These are phyloP conservation scores for Calamus simplicifolius DNA, from an alignment of 176 grass and related monocot genomes.

Conservation along the genomic window DNA sequence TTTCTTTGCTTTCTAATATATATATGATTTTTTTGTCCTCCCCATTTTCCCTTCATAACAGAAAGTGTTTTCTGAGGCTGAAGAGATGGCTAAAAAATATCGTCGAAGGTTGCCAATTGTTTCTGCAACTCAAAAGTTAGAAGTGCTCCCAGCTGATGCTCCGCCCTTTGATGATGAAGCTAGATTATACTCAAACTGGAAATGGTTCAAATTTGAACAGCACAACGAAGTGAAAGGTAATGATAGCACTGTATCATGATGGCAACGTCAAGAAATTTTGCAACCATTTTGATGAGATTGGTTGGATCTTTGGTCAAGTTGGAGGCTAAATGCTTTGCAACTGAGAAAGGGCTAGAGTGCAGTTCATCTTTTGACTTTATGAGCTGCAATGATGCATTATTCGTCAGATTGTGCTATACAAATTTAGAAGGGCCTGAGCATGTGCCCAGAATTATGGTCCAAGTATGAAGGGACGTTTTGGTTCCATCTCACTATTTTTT, in stretches of 20 bases:
- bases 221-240: constrained; percentile 17
- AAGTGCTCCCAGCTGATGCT: constrained; percentile 18
- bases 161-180: constrained; percentile 64
- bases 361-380: too few species aligned
- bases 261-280: neutral
- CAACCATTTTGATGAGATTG: neutral
- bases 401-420: too few species aligned
- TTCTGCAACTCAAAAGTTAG: constrained; percentile 19
- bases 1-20: neutral
- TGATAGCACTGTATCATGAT: constrained; percentile 4
- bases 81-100: constrained; percentile 64
- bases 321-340: too few species aligned
- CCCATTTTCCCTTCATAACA: constrained; percentile 21
- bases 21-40: neutral
- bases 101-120: constrained; percentile 40
- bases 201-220: constrained; percentile 79
- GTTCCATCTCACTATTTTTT: too few species aligned
- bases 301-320: too few species aligned
- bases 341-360: too few species aligned
- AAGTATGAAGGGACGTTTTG: too few species aligned
- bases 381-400: too few species aligned
- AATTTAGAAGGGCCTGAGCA: too few species aligned
- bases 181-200: constrained; percentile 73
- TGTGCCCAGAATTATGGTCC: too few species aligned
- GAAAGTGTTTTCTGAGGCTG: constrained; percentile 83